A percentile compares a stretch with the other conserved stretches of the same genome.
Conservation (phyloP, 2,329 filamentous ascomycete genomes). For the Cytospora schulzeri region DNA sequence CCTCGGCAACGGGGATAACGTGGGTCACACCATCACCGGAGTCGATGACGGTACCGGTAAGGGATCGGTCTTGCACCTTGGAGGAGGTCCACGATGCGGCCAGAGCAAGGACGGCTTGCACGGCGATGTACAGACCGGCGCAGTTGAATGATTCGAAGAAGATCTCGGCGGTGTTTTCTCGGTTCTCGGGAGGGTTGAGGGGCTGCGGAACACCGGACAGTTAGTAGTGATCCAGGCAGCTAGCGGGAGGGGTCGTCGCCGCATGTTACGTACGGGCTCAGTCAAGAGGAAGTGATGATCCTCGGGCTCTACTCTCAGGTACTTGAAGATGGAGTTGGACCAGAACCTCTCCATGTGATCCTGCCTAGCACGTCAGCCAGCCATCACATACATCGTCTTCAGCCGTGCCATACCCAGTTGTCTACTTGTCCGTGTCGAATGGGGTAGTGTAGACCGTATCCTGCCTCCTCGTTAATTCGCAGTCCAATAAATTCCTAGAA, state of each 20-base stretch:
- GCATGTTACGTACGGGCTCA: slow-evolving; percentile 72
- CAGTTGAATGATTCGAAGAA: slow-evolving; percentile 99
- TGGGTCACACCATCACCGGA: slow-evolving; percentile 98
- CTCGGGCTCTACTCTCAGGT: slow-evolving; percentile 94
- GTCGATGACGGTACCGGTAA: slow-evolving; percentile 97
- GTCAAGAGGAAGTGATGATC: slow-evolving; percentile 98
- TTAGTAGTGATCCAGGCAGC: background rate
- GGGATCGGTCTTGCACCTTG: slow-evolving; percentile 92
- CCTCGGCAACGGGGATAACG: slow-evolving; percentile 97
- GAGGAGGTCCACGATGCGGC: slow-evolving; percentile 98
- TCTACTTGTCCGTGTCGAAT: slow-evolving; percentile 98
- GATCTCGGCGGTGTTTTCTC: slow-evolving; percentile 98
- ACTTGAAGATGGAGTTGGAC: slow-evolving; percentile 99
- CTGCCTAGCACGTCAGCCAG: slow-evolving; percentile 48
- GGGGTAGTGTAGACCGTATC: slow-evolving; percentile 95
- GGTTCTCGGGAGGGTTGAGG: slow-evolving; percentile 96
- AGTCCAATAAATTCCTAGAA: background rate
- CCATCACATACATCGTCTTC: background rate
- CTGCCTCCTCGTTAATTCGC: slow-evolving; percentile 44
- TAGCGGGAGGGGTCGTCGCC: background rate
- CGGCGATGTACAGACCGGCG: slow-evolving; percentile 96
- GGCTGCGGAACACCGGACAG: slow-evolving; percentile 57
- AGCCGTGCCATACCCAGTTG: slow-evolving; percentile 75
- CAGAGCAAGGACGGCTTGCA: slow-evolving; percentile 93
- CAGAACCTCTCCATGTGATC: slow-evolving; percentile 99